phyloP scores from a whole-genome alignment of 805 yeast genomes.

The Yamadazyma akitaensis region DNA sequence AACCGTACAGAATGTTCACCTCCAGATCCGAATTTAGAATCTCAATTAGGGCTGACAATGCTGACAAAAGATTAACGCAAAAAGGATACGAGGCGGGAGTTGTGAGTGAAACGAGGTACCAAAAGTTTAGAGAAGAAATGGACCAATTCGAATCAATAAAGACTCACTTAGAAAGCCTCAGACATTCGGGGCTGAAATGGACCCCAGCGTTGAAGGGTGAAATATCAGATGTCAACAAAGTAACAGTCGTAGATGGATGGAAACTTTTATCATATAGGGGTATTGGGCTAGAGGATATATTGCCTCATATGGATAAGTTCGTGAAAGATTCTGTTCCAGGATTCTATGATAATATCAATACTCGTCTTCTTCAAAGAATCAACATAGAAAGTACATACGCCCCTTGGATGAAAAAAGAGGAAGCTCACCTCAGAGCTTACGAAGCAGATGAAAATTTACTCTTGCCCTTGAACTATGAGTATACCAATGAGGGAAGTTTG shows the following conservation, averaged over 20 bases:
- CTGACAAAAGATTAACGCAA: conserved; percentile 79
- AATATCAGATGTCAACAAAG: conserved; percentile 46
- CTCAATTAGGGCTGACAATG: conserved; percentile 89
- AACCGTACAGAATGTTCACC: conserved; percentile 97
- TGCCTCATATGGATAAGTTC: conserved; percentile 25
- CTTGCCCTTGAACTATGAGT: conserved; percentile 69
- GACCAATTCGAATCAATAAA: conserved; percentile 43
- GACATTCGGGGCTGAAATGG: conserved; percentile 65
- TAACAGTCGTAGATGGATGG: conserved; percentile 52
- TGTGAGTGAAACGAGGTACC: conserved; percentile 59
- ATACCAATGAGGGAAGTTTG: conserved; percentile 47
- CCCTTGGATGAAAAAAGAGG: conserved; percentile 74
- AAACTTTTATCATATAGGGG: conserved; percentile 63
- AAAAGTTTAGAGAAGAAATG: conserved; percentile 42
- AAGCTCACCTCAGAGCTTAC: conserved; percentile 68
- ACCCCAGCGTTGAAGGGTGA: conserved; percentile 41
- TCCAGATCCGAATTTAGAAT: conserved; percentile 92
- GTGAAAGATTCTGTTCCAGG: conserved; percentile 22
- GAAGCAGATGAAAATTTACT: conserved; percentile 74
- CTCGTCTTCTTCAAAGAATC: conserved; percentile 54
- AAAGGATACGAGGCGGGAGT: conserved; percentile 66
- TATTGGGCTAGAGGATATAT: conserved; percentile 24
- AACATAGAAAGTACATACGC: conserved; percentile 80
- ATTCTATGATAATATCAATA: conserved; percentile 20
- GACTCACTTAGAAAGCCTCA: conserved; percentile 42